phyloP scores from a whole-genome alignment of 1,139 yeast genomes.

The Suhomyces ambrosiae region DNA sequence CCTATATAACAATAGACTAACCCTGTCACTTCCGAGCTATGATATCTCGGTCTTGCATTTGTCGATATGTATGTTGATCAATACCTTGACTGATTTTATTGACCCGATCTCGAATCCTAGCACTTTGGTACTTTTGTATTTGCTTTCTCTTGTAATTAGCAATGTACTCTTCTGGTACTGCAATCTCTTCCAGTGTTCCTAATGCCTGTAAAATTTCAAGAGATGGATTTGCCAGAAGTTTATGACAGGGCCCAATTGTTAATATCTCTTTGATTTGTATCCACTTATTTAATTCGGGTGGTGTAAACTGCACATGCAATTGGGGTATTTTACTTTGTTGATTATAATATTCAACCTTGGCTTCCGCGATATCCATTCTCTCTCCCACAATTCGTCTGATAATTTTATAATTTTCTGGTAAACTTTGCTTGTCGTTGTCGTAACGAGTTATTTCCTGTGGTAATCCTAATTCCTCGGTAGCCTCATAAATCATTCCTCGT shows the following conservation, averaged over 20 bases:
- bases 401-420: constrained; percentile 34
- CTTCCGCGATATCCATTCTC: constrained; percentile 12
- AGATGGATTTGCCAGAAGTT: neutral
- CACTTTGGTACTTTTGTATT: constrained; percentile 13
- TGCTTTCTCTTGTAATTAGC: constrained; percentile 10
- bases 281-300: constrained; percentile 19
- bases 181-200: neutral
- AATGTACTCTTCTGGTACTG: constrained; percentile 2
- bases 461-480: constrained; percentile 23
- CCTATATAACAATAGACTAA: neutral
- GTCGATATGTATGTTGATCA: constrained; percentile 19
- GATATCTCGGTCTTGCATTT: constrained; percentile 22
- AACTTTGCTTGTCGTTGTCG: constrained; percentile 12
- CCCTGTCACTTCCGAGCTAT: neutral
- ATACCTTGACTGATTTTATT: constrained; percentile 21
- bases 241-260: constrained; percentile 1
- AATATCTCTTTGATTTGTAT: constrained; percentile 11
- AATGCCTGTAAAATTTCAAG: neutral
- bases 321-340: constrained; percentile 2
- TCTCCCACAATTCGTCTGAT: constrained; percentile 26
- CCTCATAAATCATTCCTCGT: constrained; percentile 29
- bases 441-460: constrained; percentile 25
- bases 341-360: constrained; percentile 7
- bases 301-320: constrained; percentile 1
- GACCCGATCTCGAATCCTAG: constrained; percentile 17